Evolutionary conservation across 1,284 basidiomycete genomes (phyloP).

Genomic region (Flammula alnicola): DNA sequence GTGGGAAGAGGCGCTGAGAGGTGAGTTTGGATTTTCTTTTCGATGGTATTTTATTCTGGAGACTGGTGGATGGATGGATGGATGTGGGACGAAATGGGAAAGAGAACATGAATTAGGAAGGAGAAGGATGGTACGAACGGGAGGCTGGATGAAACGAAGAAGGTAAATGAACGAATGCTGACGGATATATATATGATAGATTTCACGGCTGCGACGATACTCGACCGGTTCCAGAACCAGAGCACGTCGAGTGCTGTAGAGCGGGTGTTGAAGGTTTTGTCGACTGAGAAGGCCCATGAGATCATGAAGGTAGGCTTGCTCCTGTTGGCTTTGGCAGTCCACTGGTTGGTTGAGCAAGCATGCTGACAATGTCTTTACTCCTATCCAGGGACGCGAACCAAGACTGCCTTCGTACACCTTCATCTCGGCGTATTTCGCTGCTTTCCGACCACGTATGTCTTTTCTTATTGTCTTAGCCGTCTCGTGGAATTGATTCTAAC

Average conservation of each 20-base stretch:
- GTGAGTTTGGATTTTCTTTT: slow-evolving; percentile 45
- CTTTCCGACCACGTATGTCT: slow-evolving; percentile 85
- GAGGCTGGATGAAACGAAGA: no score
- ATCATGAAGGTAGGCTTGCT: slow-evolving; percentile 59
- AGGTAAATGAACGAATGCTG: background rate
- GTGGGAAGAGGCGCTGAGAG: slow-evolving; percentile 79
- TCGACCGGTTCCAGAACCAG: slow-evolving; percentile 92
- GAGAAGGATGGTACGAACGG: no score
- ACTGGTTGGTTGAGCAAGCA: no score
- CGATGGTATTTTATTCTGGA: no score
- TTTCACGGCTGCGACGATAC: slow-evolving; percentile 94
- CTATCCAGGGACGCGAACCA: slow-evolving; percentile 74
- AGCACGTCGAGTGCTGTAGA: slow-evolving; percentile 84
- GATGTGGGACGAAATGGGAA: no score
- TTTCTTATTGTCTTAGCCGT: background rate
- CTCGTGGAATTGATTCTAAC: slow-evolving; percentile 2
- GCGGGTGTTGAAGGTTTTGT: slow-evolving; percentile 88
- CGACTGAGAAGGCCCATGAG: slow-evolving; percentile 73
- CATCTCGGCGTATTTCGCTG: slow-evolving; percentile 95
- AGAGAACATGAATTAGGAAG: no score
- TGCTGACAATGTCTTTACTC: background rate
- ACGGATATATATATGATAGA: slow-evolving; percentile 51
- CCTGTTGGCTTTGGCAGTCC: background rate
- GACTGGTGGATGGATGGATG: no score
- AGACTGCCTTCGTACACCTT: slow-evolving; percentile 92